Base-by-base conservation (phyloP, 352 stramenopile genomes). In the Thraustochytrium striatum region DNA sequence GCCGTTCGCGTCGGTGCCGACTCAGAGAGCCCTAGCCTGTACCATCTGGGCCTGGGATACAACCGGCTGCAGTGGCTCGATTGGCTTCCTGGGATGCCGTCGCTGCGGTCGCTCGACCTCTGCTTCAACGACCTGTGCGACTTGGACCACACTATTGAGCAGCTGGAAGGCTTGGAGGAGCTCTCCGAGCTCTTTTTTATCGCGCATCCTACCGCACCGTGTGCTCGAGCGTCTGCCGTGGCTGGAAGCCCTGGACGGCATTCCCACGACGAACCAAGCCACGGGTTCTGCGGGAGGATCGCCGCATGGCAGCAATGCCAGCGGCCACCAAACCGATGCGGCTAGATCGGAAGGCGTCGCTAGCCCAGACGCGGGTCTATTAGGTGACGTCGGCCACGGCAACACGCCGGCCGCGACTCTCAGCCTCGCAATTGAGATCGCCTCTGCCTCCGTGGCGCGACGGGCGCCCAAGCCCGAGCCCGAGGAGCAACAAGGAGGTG, bases 11-110 rank as follows among this genome's bases (percentile, higher is more conserved):
- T 35, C 65, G 65, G 0, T 25, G 65, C 5, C 41, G 68, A 30
- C 28, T 75, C 25, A 61, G 44, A 25, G 44, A 61, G 30, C 13
- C 41, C 9, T 5, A 21, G 0, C 32, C 16, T 61, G 39, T 52
- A 13, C 30, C 65, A 75, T 38, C 65, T 75, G 11, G 65, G 65
- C 11, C 1, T 75, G 2, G 65, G 44, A 5, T 75, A 68, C 65
- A 75, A 75, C 30, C 44, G 68, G 32, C 16, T 75, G 1, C 25
- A 39, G 2, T 43, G 52, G 21, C 11, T 75, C 3, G 3, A 19
- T 3, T 75, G 65, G 65, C n/a, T 75, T 32, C n/a, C 58, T 28
- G 65, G 68, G n/a, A 61, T 39, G 11, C 9, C 52, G 19, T 16
- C 39, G 11, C 39, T 75, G 0, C 7, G 30, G 2, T 62, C 44